These are phyloP conservation scores for Psilocybe azurescens DNA, from an alignment of 768 basidiomycete genomes.

Conservation along the genomic window DNA sequence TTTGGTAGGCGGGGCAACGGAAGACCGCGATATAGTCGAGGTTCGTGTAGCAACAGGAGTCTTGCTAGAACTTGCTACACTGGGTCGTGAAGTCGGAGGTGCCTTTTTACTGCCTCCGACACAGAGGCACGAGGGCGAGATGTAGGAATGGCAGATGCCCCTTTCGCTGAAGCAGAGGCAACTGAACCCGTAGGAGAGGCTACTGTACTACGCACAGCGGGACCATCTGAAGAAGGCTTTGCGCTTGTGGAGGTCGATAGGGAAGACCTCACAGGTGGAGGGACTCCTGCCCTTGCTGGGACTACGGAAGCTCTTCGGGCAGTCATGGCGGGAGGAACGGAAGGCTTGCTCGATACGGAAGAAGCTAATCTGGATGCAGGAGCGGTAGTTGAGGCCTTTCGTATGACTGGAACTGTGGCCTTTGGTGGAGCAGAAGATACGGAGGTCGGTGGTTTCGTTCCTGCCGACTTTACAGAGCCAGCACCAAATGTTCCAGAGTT, in stretches of 20 bases:
- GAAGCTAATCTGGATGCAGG: constrained; percentile 44
- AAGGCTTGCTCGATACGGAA: constrained; percentile 27
- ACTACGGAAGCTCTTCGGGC: constrained; percentile 51
- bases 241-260: constrained; percentile 44
- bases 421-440: constrained; percentile 19
- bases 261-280: constrained; percentile 39
- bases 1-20: constrained; percentile 40
- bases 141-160: constrained; percentile 41
- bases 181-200: constrained; percentile 61
- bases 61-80: constrained; percentile 40
- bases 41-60: constrained; percentile 38
- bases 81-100: constrained; percentile 46
- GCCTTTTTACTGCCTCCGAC: constrained; percentile 67
- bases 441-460: constrained; percentile 40
- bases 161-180: constrained; percentile 54
- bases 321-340: constrained; percentile 39
- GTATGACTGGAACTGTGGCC: constrained; percentile 14
- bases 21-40: constrained; percentile 30
- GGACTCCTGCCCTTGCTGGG: constrained; percentile 43
- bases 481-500: constrained; percentile 70
- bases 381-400: constrained; percentile 36
- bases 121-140: constrained; percentile 69
- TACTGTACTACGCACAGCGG: constrained; percentile 49
- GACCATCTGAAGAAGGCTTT: constrained; percentile 41
- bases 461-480: constrained; percentile 54